Evolutionary conservation across 257 asterid species (phyloP), one percentile per base, ranked within the genome.

Genomic region (Apocynum venetum): DNA sequence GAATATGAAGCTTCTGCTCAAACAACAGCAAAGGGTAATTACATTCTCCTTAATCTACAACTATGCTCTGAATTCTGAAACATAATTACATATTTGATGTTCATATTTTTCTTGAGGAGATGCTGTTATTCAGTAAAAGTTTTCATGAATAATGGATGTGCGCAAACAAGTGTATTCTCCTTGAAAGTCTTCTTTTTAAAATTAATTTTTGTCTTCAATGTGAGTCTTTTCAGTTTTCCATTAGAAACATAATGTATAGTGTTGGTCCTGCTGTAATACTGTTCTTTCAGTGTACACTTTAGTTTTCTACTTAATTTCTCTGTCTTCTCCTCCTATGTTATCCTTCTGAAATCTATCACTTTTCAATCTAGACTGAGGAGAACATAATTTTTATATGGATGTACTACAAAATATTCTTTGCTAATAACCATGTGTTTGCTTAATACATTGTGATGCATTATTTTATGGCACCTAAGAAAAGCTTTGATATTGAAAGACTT

Each of bases 1-100:
- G 86, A 96, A 96, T 78, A 96, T 96, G 99, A 96, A 96, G 91
- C 96, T 96, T 79, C 98, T 95, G 78, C 91, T 95, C 69, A 91
- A 89, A 81, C 99, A 95, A 78, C 99, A 91, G 71, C 98, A 95
- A 81, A 90, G 80, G 96, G 99, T 95, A 91, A 86, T 74, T 67
- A 68, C 78, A 44, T 67, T 20, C 52, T 67, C 52, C 72, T 9
- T 40, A 38, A 65, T 15, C 44, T 35, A 14, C 71, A 38, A 65
- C 11, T 38, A 38, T 38, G 35, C 52, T 41, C 51, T 67, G 72
- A 44, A 53, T 12, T 15, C 47, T 6, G 6, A 46, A 63, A 35
- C 44, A 35, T 4, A 35, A 41, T 19, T 0, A 46, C 14, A 38
- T 55, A 15, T 11, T 56, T 66, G 49, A 47, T 40, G 43, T 36